Conservation (phyloP, 345 rosid species). For the Conringia planisiliqua region DNA sequence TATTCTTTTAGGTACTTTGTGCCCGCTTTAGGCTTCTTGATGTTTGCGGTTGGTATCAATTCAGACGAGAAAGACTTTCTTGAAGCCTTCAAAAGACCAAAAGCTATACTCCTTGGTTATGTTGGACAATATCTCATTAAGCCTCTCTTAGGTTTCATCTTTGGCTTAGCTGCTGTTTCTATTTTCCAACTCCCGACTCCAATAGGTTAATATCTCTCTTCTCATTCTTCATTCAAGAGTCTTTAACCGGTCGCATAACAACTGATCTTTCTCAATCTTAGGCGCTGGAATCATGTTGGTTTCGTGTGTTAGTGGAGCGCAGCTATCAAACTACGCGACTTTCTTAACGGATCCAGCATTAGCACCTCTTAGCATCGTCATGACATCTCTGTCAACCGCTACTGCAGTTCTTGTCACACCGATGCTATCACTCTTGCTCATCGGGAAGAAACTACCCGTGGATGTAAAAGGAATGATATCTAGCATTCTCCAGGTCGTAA, state of each 20-base stretch:
- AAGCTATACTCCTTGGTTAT: constrained; percentile 71
- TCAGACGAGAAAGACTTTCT: constrained; percentile 86
- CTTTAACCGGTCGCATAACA: background rate
- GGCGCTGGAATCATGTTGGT: constrained; percentile 97
- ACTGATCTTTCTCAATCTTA: constrained; percentile 24
- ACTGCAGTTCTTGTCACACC: constrained; percentile 84
- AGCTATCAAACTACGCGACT: constrained; percentile 90
- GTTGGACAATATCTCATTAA: constrained; percentile 77
- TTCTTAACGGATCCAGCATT: constrained; percentile 74
- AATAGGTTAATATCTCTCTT: constrained; percentile 38
- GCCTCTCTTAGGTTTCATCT: constrained; percentile 81
- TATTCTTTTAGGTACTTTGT: constrained; percentile 71
- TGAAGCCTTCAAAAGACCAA: constrained; percentile 80
- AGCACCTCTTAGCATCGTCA: constrained; percentile 91
- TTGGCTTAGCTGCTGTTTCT: constrained; percentile 65
- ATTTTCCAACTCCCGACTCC: constrained; percentile 76
- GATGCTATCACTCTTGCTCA: constrained; percentile 71
- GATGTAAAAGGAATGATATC: constrained; percentile 93
- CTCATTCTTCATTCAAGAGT: background rate
- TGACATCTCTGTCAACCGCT: constrained; percentile 91
- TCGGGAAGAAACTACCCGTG: constrained; percentile 83
- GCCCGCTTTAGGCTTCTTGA: constrained; percentile 91
- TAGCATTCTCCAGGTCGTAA: constrained; percentile 83
- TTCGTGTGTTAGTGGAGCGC: constrained; percentile 97
- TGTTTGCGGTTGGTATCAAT: constrained; percentile 97